Evolutionary conservation across 2,329 filamentous ascomycete genomes (phyloP).

Genomic region (Fusarium euwallaceae): DNA sequence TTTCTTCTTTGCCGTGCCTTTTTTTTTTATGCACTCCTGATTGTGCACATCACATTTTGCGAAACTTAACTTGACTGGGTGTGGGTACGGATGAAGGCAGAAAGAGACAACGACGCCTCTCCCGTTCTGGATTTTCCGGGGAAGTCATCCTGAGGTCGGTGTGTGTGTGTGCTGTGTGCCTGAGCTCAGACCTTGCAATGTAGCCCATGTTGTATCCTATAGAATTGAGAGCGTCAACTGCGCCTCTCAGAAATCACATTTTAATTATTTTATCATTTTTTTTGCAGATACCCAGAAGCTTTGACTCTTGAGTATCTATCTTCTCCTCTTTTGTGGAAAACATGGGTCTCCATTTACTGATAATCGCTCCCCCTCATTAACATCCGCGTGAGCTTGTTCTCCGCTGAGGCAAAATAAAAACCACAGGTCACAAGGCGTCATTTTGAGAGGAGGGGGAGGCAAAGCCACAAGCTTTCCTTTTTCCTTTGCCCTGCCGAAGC

Average conservation of each 20-base stretch:
- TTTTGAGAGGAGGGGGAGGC: neutral
- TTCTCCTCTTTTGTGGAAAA: neutral
- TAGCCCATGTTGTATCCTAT: neutral
- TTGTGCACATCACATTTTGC: neutral
- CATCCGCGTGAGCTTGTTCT: conserved; percentile 14
- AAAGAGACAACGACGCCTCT: conserved; percentile 45
- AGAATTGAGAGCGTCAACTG: conserved; percentile 39
- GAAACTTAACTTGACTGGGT: conserved; percentile 12
- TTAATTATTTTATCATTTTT: neutral
- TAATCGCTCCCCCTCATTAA: conserved; percentile 9
- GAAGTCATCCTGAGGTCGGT: conserved; percentile 19
- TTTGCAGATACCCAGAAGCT: conserved; percentile 3
- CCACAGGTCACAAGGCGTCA: conserved; percentile 28
- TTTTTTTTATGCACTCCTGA: neutral
- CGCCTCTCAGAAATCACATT: conserved; percentile 23
- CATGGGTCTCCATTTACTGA: conserved; percentile 14
- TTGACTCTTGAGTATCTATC: conserved; percentile 9
- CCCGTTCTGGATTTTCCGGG: conserved; percentile 42
- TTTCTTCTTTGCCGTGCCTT: neutral
- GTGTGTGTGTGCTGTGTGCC: conserved; percentile 14
- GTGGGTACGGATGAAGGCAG: conserved; percentile 8
- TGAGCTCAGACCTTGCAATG: conserved; percentile 18
- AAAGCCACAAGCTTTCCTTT: neutral
- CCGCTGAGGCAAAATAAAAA: conserved; percentile 4
- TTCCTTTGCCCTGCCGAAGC: neutral